Base-by-base conservation (phyloP, 768 basidiomycete genomes). In the Cystobasidium onofrii region DNA sequence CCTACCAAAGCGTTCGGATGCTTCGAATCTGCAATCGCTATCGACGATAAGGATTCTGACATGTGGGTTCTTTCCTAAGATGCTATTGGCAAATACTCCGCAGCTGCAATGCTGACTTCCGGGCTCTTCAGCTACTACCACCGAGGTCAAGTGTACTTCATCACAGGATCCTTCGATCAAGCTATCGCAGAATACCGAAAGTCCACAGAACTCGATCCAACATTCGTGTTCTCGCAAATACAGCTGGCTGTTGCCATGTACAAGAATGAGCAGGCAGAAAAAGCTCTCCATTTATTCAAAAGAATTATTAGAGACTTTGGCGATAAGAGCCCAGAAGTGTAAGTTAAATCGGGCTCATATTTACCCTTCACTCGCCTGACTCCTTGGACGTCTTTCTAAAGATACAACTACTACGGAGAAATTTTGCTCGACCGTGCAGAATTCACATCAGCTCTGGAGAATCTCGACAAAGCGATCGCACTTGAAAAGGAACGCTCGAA, bases 241-340 rank as follows among this genome's bases (percentile, higher is more conserved):
- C 95, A 99, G 80, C 86, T 92, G 66, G 96, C 95, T 0, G 96
- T 98, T 27, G 96, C 95, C 43, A 90, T 92, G 81, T 99, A 98
- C 87, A 97, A 98, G 85, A 81, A 86, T 70, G 90, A 87, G 36
- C 85, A 90, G 75, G 78, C 89, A 13, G 87, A 86, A 23, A 88
- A 88, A 76, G 89, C 89, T 79, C 92, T 95, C 90, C 90, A 88
- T 18, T 90, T 88, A 12, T 99, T 98, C 86, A 84, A 92, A 77
- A 83, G 86, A 78, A 90, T 93, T 52, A 84, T 97, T 81, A 86
- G 88, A 77, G 84, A 86, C 60, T 96, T 97, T 88, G 90, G 65
- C 25, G 36, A 66, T 31, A 27, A 73, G 13, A 31, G n/a, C 4
- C 64, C 79, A 12, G 79, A 79, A 67, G 78, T 77, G 72, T 71